These are phyloP conservation scores for Coniochaeta sp. DNA, from an alignment of 2,329 filamentous ascomycete species.

Conservation along the genomic window DNA sequence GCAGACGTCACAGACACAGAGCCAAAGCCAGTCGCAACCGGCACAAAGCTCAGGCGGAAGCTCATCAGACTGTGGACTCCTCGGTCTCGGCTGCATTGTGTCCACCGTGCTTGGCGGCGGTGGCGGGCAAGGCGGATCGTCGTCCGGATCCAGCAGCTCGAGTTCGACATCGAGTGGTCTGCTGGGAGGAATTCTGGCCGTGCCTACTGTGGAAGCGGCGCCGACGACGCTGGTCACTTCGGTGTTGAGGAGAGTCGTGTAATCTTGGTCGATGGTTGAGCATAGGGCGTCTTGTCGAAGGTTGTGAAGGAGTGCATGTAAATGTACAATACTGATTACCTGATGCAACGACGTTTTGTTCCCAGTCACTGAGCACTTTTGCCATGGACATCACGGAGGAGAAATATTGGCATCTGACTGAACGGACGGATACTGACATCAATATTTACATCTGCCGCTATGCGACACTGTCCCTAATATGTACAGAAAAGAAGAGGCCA, in stretches of 20 bases:
- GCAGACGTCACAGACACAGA: not conserved
- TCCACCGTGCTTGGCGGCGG: not conserved
- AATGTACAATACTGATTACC: too few species aligned
- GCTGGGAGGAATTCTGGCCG: not conserved
- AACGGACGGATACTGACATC: too few species aligned
- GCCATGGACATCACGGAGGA: too few species aligned
- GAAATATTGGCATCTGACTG: too few species aligned
- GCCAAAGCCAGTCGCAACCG: not conserved
- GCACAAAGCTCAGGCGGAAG: not conserved
- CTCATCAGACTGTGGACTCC: not conserved
- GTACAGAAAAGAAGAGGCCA: too few species aligned
- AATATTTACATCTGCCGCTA: too few species aligned
- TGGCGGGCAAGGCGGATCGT: not conserved
- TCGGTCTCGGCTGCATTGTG: not conserved
- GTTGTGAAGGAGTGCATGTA: too few species aligned
- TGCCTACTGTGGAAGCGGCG: not conserved
- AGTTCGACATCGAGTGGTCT: not conserved
- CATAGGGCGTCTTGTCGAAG: not conserved
- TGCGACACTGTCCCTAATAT: too few species aligned
- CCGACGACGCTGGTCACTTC: not conserved
- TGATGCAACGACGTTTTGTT: too few species aligned
- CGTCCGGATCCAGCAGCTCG: not conserved
- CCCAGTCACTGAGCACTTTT: too few species aligned
- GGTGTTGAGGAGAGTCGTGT: not conserved
- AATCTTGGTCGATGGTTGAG: not conserved